Conservation (phyloP, 495 filamentous ascomycete species). For the Wilcoxina mikolae region DNA sequence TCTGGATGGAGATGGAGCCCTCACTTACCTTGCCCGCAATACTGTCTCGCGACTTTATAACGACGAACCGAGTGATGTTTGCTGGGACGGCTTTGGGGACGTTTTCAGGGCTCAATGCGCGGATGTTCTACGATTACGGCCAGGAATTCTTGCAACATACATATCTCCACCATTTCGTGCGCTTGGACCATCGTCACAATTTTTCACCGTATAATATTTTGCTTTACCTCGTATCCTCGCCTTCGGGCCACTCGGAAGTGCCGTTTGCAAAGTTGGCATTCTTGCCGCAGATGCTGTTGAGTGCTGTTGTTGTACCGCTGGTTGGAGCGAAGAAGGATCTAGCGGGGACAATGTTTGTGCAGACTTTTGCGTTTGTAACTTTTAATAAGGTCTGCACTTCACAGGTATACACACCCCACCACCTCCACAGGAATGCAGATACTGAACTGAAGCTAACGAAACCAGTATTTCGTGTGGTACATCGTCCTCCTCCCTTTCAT, state of each 20-base stretch:
- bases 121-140: constrained; percentile 65
- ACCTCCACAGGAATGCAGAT: too few relatives aligned
- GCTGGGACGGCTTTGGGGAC: constrained; percentile 49
- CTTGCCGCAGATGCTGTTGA: constrained; percentile 68
- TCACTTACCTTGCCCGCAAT: not conserved
- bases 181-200: constrained; percentile 94
- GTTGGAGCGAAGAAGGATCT: constrained; percentile 70
- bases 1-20: constrained; percentile 60
- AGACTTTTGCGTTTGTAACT: constrained; percentile 91
- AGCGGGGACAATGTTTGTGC: constrained; percentile 81
- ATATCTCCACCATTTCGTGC: constrained; percentile 79
- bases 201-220: constrained; percentile 92
- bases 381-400: constrained; percentile 99
- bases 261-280: constrained; percentile 72
- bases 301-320: constrained; percentile 60
- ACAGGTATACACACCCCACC: too few relatives aligned
- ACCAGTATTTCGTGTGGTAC: constrained; percentile 95
- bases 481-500: constrained; percentile 84
- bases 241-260: constrained; percentile 28
- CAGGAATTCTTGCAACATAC: constrained; percentile 70
- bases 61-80: constrained; percentile 39
- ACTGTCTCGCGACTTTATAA: not conserved
- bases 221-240: constrained; percentile 65
- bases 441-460: not conserved
- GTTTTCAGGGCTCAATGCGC: constrained; percentile 53